Evolutionary conservation across 192 early-diverging fungal genomes (phyloP).

Genomic region (Coemansia sp.): DNA sequence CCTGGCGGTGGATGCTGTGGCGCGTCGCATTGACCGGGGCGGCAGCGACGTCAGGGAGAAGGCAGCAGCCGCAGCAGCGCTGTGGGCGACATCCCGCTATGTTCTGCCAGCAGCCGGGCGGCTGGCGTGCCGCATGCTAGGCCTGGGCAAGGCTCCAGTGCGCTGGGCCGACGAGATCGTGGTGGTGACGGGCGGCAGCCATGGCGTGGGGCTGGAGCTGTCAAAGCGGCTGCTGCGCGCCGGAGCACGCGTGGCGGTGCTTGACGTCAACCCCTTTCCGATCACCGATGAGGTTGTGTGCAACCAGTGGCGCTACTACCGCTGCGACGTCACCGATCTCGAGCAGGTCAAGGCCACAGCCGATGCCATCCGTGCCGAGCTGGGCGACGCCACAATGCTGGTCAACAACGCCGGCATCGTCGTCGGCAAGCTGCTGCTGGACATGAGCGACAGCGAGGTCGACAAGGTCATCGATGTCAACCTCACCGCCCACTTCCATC

Average conservation of each 20-base stretch:
- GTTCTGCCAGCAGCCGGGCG: constrained; percentile 25
- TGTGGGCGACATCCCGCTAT: constrained; percentile 34
- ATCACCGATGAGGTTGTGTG: constrained; percentile 15
- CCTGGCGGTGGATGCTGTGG: constrained; percentile 16
- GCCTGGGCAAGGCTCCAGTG: constrained; percentile 8
- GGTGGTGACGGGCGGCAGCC: constrained; percentile 49
- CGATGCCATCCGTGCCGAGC: constrained; percentile 37
- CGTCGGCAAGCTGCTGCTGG: constrained; percentile 60
- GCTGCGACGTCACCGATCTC: constrained; percentile 36
- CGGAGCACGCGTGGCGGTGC: constrained; percentile 37
- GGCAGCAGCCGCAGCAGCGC: constrained; percentile 20
- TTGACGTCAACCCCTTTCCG: constrained; percentile 39
- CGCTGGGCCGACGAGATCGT: constrained; percentile 38
- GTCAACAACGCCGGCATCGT: constrained; percentile 85
- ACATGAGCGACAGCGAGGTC: constrained; percentile 64
- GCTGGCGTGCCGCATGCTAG: constrained; percentile 15
- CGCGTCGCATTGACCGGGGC: constrained; percentile 7
- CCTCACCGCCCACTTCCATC: constrained; percentile 70
- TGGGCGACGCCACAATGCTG: constrained; percentile 75
- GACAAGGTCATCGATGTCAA: constrained; percentile 68
- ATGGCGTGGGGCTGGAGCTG: constrained; percentile 42
- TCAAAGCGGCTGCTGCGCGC: constrained; percentile 32
- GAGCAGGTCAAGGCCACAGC: constrained; percentile 29
- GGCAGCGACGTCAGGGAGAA: constrained; percentile 14
- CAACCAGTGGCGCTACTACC: constrained; percentile 35